Evolutionary conservation across 192 early-diverging fungal genomes (phyloP).

Genomic region (Blastocladiella britannica): DNA sequence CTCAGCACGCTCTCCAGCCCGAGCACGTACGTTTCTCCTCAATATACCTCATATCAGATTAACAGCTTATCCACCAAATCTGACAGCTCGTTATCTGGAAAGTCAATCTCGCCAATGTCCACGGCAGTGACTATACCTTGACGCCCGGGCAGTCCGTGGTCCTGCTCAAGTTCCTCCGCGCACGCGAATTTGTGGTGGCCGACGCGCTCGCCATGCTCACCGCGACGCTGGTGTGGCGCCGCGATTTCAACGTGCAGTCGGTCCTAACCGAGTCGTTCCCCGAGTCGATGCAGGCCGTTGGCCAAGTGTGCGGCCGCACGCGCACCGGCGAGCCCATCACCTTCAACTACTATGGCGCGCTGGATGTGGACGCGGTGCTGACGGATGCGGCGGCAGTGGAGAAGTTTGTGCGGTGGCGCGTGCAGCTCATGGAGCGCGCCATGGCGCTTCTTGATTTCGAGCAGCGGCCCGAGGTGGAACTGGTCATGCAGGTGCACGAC

Average conservation of each 20-base stretch:
- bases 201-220: constrained; percentile 10
- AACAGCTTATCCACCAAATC: no score
- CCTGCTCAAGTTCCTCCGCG: constrained; percentile 16
- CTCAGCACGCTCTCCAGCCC: no score
- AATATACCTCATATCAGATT: no score
- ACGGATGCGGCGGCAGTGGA: no score
- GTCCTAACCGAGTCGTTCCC: constrained; percentile 9
- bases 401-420: constrained; percentile 14
- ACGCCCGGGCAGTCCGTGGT: constrained; percentile 5
- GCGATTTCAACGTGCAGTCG: constrained; percentile 8
- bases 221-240: constrained; percentile 8
- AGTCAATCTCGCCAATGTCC: constrained; percentile 1
- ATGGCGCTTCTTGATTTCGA: constrained; percentile 14
- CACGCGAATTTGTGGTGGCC: constrained; percentile 11
- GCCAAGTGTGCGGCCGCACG: constrained; percentile 8
- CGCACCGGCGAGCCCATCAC: constrained; percentile 11
- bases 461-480: constrained; percentile 2
- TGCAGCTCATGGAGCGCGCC: constrained; percentile 15
- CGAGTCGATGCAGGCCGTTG: constrained; percentile 3
- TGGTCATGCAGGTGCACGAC: constrained; percentile 6
- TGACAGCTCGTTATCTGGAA: constrained; percentile 2
- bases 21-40: no score
- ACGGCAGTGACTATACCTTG: background rate
- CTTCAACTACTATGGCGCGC: constrained; percentile 10
- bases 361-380: constrained; percentile 1